A percentile compares a stretch with the other conserved stretches of the same genome.
Conservation (phyloP, 208 protist species). For the Trypanosoma congolense region DNA sequence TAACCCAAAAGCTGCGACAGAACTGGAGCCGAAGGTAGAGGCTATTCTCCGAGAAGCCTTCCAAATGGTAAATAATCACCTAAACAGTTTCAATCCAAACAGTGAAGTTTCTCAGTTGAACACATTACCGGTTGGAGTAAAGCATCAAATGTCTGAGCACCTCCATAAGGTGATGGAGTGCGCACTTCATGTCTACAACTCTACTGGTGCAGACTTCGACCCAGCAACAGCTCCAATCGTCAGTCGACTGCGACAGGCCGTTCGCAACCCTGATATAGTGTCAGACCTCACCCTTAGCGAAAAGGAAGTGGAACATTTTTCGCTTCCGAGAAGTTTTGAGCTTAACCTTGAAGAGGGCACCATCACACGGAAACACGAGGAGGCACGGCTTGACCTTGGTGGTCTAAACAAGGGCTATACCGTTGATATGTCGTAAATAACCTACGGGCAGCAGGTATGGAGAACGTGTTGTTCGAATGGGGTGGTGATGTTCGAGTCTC, state of each 20-base stretch:
- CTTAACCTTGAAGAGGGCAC: constrained; percentile 33
- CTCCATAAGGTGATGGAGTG: constrained; percentile 34
- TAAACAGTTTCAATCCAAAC: constrained; percentile 45
- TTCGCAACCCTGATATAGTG: neutral
- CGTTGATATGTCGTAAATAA: constrained; percentile 40
- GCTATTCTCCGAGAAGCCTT: constrained; percentile 44
- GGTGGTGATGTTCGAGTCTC: constrained; percentile 39
- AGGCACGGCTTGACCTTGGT: constrained; percentile 36
- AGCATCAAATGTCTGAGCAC: constrained; percentile 38
- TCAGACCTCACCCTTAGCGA: constrained; percentile 17
- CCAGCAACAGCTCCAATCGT: constrained; percentile 29
- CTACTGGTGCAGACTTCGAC: constrained; percentile 34
- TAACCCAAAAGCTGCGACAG: neutral
- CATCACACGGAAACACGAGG: constrained; percentile 27
- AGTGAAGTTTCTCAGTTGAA: constrained; percentile 44
- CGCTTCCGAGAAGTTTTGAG: constrained; percentile 27
- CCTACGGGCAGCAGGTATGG: constrained; percentile 29
- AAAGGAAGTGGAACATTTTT: constrained; percentile 27
- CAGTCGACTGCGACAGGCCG: constrained; percentile 16
- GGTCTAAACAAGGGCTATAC: constrained; percentile 50
- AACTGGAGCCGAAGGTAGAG: constrained; percentile 10
- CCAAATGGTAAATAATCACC: constrained; percentile 38
- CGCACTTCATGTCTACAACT: constrained; percentile 24
- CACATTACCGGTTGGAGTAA: constrained; percentile 12
- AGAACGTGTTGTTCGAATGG: constrained; percentile 49